Percentiles rank a stretch among this genome's conserved stretches.
Evolutionary conservation across 306 rosid genomes (phyloP).

Genomic region (Malus sieversii): DNA sequence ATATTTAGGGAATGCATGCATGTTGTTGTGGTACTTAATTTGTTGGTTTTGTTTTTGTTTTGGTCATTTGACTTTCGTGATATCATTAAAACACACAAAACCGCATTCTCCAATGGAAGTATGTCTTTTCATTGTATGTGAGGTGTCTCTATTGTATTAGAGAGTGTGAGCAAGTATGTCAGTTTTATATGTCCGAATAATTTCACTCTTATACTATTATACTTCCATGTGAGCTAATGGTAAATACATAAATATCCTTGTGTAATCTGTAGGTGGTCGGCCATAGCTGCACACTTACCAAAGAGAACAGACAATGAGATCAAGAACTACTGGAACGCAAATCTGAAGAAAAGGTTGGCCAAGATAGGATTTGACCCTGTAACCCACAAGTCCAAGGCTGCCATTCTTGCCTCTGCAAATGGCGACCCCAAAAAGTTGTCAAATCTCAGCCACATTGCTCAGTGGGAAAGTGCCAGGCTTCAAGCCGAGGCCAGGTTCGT

Average conservation of each 20-base stretch:
- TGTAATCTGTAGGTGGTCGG: constrained; percentile 4
- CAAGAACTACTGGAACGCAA: constrained; percentile 21
- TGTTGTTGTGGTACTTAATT: neutral
- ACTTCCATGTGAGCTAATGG: neutral
- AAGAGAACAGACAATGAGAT: constrained; percentile 18
- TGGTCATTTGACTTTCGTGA: neutral
- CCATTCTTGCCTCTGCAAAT: neutral
- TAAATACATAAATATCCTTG: neutral
- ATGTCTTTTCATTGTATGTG: neutral
- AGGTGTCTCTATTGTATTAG: no score
- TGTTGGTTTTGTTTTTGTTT: no score
- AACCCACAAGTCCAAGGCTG: constrained; percentile 13
- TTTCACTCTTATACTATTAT: neutral
- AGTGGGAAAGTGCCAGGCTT: constrained; percentile 21
- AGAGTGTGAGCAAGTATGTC: no score
- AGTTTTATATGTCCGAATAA: no score
- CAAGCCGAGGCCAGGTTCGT: constrained; percentile 17
- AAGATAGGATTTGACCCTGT: constrained; percentile 16
- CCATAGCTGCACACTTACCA: constrained; percentile 15
- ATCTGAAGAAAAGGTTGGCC: constrained; percentile 11
- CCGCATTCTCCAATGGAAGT: no score
- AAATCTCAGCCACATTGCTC: constrained; percentile 17
- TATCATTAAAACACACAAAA: no score
- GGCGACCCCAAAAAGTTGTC: constrained; percentile 4
- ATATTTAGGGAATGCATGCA: neutral